A percentile compares a stretch with the other conserved stretches of the same genome.
These are phyloP conservation scores for Fusarium sp. DNA, from an alignment of 2,329 filamentous ascomycete genomes.

Conservation along the genomic window DNA sequence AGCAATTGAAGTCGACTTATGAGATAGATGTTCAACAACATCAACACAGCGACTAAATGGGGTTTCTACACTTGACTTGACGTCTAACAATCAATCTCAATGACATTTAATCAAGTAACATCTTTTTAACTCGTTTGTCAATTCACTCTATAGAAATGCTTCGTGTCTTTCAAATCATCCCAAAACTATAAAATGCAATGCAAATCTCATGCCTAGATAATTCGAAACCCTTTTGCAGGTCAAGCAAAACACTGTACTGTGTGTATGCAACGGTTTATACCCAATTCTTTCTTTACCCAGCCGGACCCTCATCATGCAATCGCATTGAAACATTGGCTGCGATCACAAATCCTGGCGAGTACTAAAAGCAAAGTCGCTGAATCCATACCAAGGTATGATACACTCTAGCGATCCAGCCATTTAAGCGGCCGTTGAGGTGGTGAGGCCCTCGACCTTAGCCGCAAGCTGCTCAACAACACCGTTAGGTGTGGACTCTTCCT, in stretches of 20 bases:
- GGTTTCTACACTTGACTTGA: not conserved
- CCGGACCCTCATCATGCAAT: constrained; percentile 2
- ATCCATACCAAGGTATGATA: not conserved
- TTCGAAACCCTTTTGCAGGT: not conserved
- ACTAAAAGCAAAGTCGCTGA: not conserved
- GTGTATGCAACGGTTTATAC: not conserved
- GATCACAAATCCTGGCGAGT: constrained; percentile 1
- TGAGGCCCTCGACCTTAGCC: constrained; percentile 49
- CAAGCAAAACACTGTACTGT: not conserved
- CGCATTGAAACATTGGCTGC: constrained; percentile 4
- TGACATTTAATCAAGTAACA: not conserved
- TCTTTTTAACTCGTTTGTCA: not conserved
- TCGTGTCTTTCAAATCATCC: not conserved
- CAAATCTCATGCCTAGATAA: not conserved
- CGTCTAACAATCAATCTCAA: not conserved
- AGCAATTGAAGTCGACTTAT: not conserved
- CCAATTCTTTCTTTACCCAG: not conserved
- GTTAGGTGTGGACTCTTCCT: constrained; percentile 24
- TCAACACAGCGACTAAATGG: not conserved
- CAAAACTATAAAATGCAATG: constrained; percentile 3
- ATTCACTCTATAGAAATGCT: not conserved
- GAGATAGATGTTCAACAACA: not conserved
- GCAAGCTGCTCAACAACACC: constrained; percentile 46
- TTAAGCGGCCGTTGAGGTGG: constrained; percentile 34
- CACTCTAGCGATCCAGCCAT: not conserved